These are phyloP conservation scores for Camelina laxa DNA, from an alignment of 345 rosid genomes.

Conservation along the genomic window DNA sequence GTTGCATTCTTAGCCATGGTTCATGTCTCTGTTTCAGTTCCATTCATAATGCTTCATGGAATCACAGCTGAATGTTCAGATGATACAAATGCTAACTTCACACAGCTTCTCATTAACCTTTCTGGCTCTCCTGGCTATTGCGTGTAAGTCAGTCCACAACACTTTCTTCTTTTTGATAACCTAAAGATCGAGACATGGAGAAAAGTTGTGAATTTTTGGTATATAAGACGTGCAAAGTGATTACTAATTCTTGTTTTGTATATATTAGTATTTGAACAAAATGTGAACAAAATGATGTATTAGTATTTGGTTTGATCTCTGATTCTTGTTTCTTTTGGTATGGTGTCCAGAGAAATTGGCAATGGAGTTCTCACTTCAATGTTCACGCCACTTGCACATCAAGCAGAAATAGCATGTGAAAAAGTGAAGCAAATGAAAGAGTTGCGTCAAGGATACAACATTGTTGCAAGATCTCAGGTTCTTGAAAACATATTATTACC, in stretches of 20 bases:
- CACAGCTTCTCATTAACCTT: constrained; percentile 55
- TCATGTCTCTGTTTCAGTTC: constrained; percentile 57
- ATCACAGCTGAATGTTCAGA: constrained; percentile 62
- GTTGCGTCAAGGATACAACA: constrained; percentile 75
- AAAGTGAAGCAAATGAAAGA: constrained; percentile 84
- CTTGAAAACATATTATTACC: background rate
- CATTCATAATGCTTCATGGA: constrained; percentile 79
- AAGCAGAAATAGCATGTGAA: constrained; percentile 73
- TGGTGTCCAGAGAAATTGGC: constrained; percentile 78
- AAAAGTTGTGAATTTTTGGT: background rate
- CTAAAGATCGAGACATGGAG: background rate
- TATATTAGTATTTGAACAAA: too few species aligned
- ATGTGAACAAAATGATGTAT: background rate
- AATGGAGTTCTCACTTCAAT: constrained; percentile 78
- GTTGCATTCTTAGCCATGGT: constrained; percentile 32
- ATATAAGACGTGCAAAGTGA: background rate
- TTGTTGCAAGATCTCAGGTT: constrained; percentile 96
- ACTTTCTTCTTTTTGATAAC: background rate
- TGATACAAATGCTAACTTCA: constrained; percentile 63
- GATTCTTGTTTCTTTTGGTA: background rate
- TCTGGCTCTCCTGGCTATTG: constrained; percentile 84
- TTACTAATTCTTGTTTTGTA: too few species aligned
- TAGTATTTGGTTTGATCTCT: background rate
- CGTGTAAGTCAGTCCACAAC: constrained; percentile 54
- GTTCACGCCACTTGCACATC: constrained; percentile 79